A percentile compares a stretch with the other conserved stretches of the same genome.
phyloP scores from a whole-genome alignment of 306 rosid genomes.

The Abrus pulchellus region DNA sequence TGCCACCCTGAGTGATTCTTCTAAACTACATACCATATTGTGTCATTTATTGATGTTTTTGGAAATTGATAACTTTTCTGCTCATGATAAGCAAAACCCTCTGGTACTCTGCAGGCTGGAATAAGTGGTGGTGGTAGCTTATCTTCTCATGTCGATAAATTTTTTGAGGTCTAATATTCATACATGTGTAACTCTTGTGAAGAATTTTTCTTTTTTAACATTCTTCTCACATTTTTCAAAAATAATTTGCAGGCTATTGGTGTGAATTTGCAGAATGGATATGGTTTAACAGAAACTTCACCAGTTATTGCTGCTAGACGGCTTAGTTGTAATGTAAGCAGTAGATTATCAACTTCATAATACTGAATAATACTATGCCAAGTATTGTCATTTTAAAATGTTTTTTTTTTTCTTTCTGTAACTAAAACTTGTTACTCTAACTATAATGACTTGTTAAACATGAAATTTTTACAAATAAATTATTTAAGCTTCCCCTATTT shows the following conservation, averaged over 20 bases:
- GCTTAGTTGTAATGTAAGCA: conserved; percentile 80
- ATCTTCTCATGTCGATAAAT: conserved; percentile 77
- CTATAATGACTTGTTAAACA: conserved; percentile 25
- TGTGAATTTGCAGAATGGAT: conserved; percentile 88
- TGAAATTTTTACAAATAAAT: neutral
- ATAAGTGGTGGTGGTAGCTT: conserved; percentile 95
- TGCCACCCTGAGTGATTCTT: conserved; percentile 29
- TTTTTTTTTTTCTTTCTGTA: conserved; percentile 8
- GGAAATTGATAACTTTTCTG: conserved; percentile 43
- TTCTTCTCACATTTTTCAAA: conserved; percentile 9
- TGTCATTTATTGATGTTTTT: conserved; percentile 29
- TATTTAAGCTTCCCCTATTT: neutral
- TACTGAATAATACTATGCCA: neutral
- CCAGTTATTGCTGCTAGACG: conserved; percentile 87
- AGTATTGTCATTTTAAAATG: neutral
- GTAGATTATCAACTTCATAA: conserved; percentile 30
- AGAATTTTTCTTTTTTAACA: neutral
- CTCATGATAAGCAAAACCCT: conserved; percentile 43
- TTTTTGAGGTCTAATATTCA: conserved; percentile 81
- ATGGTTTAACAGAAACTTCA: conserved; percentile 93
- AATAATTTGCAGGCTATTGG: conserved; percentile 80
- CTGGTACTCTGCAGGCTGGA: conserved; percentile 80
- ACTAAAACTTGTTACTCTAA: conserved; percentile 16
- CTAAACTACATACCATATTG: conserved; percentile 4
- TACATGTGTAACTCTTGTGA: conserved; percentile 20